Base-by-base conservation (phyloP, 192 early-diverging fungal genomes). In the Gonapodya sp. region DNA sequence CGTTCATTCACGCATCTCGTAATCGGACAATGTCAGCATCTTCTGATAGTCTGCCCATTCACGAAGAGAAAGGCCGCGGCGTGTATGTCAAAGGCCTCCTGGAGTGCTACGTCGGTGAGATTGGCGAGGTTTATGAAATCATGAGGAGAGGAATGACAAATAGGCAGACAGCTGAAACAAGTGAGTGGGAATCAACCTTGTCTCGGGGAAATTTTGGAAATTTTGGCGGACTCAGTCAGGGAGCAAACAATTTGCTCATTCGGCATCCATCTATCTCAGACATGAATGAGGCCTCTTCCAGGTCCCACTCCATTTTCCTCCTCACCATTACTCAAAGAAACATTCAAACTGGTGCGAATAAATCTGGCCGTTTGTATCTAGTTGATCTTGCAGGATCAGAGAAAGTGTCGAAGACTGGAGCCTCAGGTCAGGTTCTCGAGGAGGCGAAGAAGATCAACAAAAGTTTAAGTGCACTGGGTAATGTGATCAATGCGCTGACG, bases 381-480 rank as follows among this genome's bases (percentile, higher is more conserved):
- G 98, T 98, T 36, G 98, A 99, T 93, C 88, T 99, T 84, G 98
- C 98, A 31, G 98, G 98, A 82, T 98, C 96, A 30, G 97, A 99
- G 89, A 99, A 98, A 87, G 93, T 91, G 16, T 36, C 35, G 73
- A 99, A 99, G 85, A 99, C 98, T 35, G 97, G 96, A 74, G 98
- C 98, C 1, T 94, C 96, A 0, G 97, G 98, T 35, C 98, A 99
- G 85, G 98, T 96, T 0, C 86, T 99, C 35, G 98, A 99, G 85
- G 98, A 99, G 83, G 98, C 98, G 82, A 99, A 99, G 86, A 99
- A 97, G 87, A 99, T 99, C 90, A 99, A 99, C 90, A 97, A 97
- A 85, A 97, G 96, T 0, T 88, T 99, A 1, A 95, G 97, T 1
- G 95, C 97, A 0, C 89, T 99, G 73, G 98, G 98, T 78, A 99